Base-by-base conservation (phyloP, 116 monocot species). In the Trichopus zeylanicus region DNA sequence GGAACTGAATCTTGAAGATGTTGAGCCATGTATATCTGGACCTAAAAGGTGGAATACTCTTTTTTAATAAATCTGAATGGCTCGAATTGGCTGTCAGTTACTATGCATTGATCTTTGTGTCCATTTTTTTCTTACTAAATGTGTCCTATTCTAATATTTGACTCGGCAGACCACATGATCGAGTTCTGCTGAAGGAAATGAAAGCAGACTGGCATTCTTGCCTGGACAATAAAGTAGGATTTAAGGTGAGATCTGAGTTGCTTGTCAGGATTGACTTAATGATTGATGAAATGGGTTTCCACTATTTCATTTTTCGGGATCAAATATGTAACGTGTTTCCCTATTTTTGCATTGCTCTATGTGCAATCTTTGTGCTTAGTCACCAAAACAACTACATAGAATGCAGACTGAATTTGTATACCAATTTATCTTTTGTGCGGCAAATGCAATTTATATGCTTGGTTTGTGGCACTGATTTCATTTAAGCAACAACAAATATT, bases 161-260 rank as follows among this genome's bases (percentile, higher is more conserved):
- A 18, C 23, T 26, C 62, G 52, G 29, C 75, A 86, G 86, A 34
- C 86, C 86, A 16, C 86, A 86, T 72, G 86, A 86, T 54, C 75
- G 81, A 52, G 88, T 92, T 68, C 31, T 73, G 10, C 61, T 92
- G 62, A 92, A 79, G 65, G 76, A 84, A 56, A 92, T 92, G 92
- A 92, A 92, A 59, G 48, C 31, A 33, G 92, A 92, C 57, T 92
- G 92, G 92, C 81, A 73, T 51, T 87, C 87, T 66, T 92, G 92
- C 55, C 72, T 92, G 49, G 88, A 92, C 51, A 92, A 74, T 59
- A 79, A 87, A 71, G 81, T 84, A 53, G 92, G 92, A 56, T 92
- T 92, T 66, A 92, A 92, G 92, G 92, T 92, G 61, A 51, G 53
- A 13, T 42, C n/a, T 13, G 42, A 15, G n/a, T 42, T 13, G n/a